Base-by-base conservation (phyloP, 345 rosid genomes). In the Populus simonii region DNA sequence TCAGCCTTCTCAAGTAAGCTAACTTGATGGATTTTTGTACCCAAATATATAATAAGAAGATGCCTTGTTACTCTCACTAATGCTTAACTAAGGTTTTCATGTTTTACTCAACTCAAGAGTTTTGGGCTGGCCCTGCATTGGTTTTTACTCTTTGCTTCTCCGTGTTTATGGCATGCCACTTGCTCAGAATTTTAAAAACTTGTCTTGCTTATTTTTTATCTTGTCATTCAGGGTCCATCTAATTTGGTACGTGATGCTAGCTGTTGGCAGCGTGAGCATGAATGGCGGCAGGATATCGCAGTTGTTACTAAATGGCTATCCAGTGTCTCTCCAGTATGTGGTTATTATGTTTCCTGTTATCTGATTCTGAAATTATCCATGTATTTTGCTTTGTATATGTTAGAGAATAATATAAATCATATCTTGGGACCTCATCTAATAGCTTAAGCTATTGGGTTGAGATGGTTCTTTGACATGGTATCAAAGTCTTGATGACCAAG, bases 271-370 rank as follows among this genome's bases (percentile, higher is more conserved):
- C 89, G 92, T 66, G 99, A 96, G 86, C 93, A 94, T 87, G 97
- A 96, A 80, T 96, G 99, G 99, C 94, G 95, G 59, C 99, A 96
- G 87, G 99, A 94, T 82, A 90, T 94, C 80, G 97, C 98, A 61
- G 99, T 96, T 81, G 94, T 89, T 78, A 96, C 98, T 3, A 96
- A 94, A 89, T 96, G 98, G 99, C 82, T 96, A 75, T 75, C 98
- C 3, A 97, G 98, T 72, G 95, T 87, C 66, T 93, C 99, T 86
- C 97, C 97, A 29, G 99, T 96, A 87, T 41, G 88, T 76, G 47
- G n/a, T 83, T 75, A 61, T 63, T 83, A 35, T 74, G 39, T 36
- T 68, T 12, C 76, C 11, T 80, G 41, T 66, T 74, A 25, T 62
- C n/a, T 70, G 74, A 73, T 65, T 65, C 29, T 39, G 39, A 55